Evolutionary conservation across 257 asterid genomes (phyloP), one percentile per base, ranked within the genome.

Genomic region (Salvia hispanica): DNA sequence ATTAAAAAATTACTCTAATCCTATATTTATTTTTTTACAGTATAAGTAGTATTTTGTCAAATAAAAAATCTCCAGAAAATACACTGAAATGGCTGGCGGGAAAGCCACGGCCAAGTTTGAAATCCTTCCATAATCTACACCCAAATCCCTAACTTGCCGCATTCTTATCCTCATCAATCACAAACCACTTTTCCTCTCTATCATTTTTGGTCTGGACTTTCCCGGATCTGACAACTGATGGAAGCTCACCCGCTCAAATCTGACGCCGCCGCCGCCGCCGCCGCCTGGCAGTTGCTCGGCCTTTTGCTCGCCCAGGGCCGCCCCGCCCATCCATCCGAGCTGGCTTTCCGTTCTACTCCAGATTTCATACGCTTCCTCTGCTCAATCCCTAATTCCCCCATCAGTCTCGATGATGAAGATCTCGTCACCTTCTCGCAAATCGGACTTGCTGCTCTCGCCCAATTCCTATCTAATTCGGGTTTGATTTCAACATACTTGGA

Each of bases 221-320:
- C 70, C 63, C 83, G 62, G 82, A 86, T 83, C 90, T 77, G 73
- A 72, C 58, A 34, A 31, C 62, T 12, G 0, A 90, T 78, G 86
- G 81, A 74, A 43, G 37, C 73, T 18, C 36, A 50, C 39, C 66
- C 77, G 67, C 40, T 53, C 64, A 65, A 21, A 61, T 58, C 79
- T 1, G 14, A 7, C 34, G 5, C 47, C 73, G 21, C 31, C 51
- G 68, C 72, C 62, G 63, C n/a, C n/a, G n/a, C n/a, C n/a, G n/a
- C 89, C 59, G 82, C 81, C 36, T 91, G 97, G 97, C 80, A 80
- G n/a, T 70, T 91, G 18, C 67, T 79, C 71, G 84, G 84, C 11
- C 83, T 81, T 42, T 63, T 91, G 62, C 63, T 88, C 64, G 44
- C 80, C 31, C 62, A 62, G 52, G 79, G 90, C 31, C 73, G 83